These are phyloP conservation scores for Ophiostoma tasmaniense DNA, from an alignment of 2,329 filamentous ascomycete genomes.

Conservation along the genomic window DNA sequence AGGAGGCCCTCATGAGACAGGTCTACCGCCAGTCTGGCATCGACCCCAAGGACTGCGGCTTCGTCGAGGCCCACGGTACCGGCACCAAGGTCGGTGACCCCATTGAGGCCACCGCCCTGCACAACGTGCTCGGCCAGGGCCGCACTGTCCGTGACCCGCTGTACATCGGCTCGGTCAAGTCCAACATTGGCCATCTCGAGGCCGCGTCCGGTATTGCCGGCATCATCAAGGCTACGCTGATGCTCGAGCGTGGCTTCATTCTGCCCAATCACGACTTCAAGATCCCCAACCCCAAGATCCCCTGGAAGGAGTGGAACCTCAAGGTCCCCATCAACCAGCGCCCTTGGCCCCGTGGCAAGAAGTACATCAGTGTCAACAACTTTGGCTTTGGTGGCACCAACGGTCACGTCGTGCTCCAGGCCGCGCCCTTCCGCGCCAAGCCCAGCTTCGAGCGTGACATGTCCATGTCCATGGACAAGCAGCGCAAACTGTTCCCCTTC, in stretches of 20 bases:
- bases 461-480: constrained; percentile 9
- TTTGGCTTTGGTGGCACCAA: constrained; percentile 40
- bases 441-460: constrained; percentile 8
- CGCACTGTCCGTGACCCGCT: constrained; percentile 18
- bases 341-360: constrained; percentile 33
- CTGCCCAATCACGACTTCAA: constrained; percentile 38
- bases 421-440: constrained; percentile 11
- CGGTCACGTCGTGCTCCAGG: constrained; percentile 36
- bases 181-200: constrained; percentile 42
- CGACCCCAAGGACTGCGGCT: constrained; percentile 36
- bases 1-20: constrained; percentile 35
- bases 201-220: constrained; percentile 42
- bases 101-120: constrained; percentile 36
- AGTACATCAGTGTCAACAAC: constrained; percentile 36
- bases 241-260: constrained; percentile 32
- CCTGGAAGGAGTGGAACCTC: constrained; percentile 29
- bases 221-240: constrained; percentile 36
- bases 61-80: constrained; percentile 40
- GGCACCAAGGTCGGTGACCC: constrained; percentile 26
- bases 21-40: constrained; percentile 38
- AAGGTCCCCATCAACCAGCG: constrained; percentile 27
- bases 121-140: constrained; percentile 31
- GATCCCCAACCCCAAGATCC: constrained; percentile 33
- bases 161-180: constrained; percentile 37
- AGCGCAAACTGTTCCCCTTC: constrained; percentile 28